Evolutionary conservation across 2,329 filamentous ascomycete genomes (phyloP).

Genomic region (Claviceps sorghi): DNA sequence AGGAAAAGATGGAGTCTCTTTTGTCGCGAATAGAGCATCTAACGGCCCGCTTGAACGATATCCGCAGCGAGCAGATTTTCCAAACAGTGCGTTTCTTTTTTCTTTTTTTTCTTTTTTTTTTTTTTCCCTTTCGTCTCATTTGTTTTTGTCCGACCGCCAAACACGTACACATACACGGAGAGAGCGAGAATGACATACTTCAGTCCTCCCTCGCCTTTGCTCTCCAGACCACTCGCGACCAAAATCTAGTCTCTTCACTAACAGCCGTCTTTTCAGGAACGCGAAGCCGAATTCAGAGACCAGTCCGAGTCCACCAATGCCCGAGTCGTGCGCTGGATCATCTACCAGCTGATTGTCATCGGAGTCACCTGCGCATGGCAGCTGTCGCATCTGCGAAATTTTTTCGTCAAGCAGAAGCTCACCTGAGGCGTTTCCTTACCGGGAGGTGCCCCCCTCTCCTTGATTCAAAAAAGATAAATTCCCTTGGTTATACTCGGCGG

Average conservation of each 20-base stretch:
- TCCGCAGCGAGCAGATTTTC: conserved; percentile 89
- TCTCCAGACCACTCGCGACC: neutral
- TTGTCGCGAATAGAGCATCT: conserved; percentile 78
- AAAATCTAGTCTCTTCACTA: neutral
- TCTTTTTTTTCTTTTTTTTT: conserved; percentile 6
- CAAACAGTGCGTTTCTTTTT: conserved; percentile 52
- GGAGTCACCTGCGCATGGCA: conserved; percentile 92
- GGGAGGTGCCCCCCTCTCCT: neutral
- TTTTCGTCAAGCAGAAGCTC: conserved; percentile 99
- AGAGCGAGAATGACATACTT: neutral
- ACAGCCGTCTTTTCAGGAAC: conserved; percentile 46
- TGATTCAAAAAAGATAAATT: neutral
- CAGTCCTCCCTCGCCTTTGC: neutral
- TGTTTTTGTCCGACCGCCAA: neutral
- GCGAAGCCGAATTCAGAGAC: conserved; percentile 94
- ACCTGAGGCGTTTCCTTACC: conserved; percentile 39
- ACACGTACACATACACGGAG: neutral
- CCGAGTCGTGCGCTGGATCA: conserved; percentile 83
- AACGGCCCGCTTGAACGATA: conserved; percentile 74
- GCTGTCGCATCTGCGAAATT: conserved; percentile 81
- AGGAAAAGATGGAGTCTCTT: conserved; percentile 82
- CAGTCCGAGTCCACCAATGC: conserved; percentile 89
- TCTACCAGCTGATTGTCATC: conserved; percentile 76
- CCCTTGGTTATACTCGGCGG: neutral
- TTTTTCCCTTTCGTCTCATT: neutral